Percentiles rank a stretch among this genome's conserved stretches.
Conservation (phyloP, 2,329 filamentous ascomycete genomes). For the Fusarium secorum region DNA sequence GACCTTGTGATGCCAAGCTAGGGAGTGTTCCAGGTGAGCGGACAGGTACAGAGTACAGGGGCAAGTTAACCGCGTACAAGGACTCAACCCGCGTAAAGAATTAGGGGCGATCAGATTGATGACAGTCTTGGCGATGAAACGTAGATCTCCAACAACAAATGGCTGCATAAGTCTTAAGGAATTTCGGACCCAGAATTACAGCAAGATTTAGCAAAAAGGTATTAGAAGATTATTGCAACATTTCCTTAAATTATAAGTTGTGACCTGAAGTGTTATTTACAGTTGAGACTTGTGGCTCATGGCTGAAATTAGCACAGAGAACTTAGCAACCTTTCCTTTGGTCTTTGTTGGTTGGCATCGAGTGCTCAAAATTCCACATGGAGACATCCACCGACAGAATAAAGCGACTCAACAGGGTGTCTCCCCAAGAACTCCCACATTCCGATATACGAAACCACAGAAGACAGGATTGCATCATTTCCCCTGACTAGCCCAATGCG, state of each 20-base stretch:
- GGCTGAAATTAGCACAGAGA: too few relatives aligned
- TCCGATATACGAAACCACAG: background rate
- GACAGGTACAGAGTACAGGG: background rate
- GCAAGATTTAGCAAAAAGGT: too few relatives aligned
- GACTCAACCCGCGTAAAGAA: background rate
- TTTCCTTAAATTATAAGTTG: too few relatives aligned
- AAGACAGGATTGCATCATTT: fast-evolving
- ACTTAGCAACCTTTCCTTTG: fast-evolving
- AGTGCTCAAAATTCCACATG: background rate
- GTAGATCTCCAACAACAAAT: too few relatives aligned
- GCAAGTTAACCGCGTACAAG: background rate
- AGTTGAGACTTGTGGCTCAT: fast-evolving
- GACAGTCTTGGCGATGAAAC: background rate
- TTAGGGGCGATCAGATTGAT: background rate
- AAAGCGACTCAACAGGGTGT: background rate
- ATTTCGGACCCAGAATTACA: fast-evolving
- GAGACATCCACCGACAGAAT: background rate
- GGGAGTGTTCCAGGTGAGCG: background rate
- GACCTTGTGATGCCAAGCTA: background rate
- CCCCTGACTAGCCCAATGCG: background rate
- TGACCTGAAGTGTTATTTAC: too few relatives aligned
- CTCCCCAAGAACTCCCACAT: background rate
- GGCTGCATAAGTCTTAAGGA: fast-evolving
- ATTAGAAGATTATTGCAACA: too few relatives aligned
- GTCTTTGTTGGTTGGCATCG: background rate